Evolutionary conservation across 1,284 basidiomycete species (phyloP), one percentile per base, ranked within the genome.

Genomic region (Fomitopsis pinicola): DNA sequence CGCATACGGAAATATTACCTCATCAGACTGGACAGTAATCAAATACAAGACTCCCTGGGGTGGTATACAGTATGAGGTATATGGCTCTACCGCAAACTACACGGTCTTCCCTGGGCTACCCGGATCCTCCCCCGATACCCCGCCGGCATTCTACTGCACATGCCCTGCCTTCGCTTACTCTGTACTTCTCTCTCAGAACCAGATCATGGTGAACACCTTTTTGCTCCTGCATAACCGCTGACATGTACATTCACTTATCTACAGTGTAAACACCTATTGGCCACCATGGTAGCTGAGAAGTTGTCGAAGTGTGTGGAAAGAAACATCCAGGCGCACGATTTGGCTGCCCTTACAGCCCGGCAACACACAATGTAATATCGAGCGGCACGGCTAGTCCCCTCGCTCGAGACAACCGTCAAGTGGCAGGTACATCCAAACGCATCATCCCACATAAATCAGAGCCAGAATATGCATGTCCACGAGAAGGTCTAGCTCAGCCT

Each of bases 201-300:
- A 89, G 67, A 68, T 85, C n/a, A 85, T 88, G 86, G 90, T 88
- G 63, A 59, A 75, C 58, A 7, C 17, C 4, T 12, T 28, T 3
- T 19, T 10, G 28, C 8, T 57, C 33, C 62, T 36, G 12, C 42
- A 0, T 55, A n/a, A 35, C 19, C 3, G 38, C 12, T 8, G 12
- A 14, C 38, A 2, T 40, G 9, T 7, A 14, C 5, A 15, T 2
- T 38, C 42, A 52, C 12, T 22, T 46, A 10, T 35, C 1, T 14
- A 14, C 62, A 92, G 90, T 92, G 90, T 71, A 92, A 92, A 70
- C 91, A 92, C 69, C 71, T 90, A 1, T 77, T 92, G n/a, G 89
- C 89, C 6, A 79, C 81, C 10, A 73, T 78, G 15, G 73, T 92
- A 15, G 87, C 87, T 4, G 71, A 80, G 38, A 80, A 78, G 59